Base-by-base conservation (phyloP, 768 basidiomycete species). In the Kwoniella heveanensis region DNA sequence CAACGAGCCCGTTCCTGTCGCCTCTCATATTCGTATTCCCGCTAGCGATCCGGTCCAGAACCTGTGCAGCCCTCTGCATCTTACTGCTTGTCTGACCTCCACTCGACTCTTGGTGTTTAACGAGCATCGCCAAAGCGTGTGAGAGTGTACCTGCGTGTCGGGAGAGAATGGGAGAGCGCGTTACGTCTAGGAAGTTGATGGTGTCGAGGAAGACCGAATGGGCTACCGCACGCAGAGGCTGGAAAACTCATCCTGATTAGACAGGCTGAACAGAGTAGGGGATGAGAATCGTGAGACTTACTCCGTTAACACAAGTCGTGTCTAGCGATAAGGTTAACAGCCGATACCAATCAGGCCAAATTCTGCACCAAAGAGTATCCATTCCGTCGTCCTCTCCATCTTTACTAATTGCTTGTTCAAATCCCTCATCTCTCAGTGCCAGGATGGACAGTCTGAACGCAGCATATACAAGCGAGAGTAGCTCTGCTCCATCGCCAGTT, bases 201-300 rank as follows among this genome's bases (percentile, higher is more conserved):
- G 62, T 58, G 27, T 76, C 72, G 50, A 72, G 68, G 60, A 73
- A 71, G 21, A 67, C 60, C 1, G 72, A 68, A 46, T 73, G 74
- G 0, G 65, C 48, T 2, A 71, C 61, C 1, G 70, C 66, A 49
- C 62, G 51, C 4, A 76, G 55, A 13, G 74, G 69, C 74, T 76
- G 37, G 2, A 26, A n/a, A 30, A 25, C 22, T 44, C 10, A 12
- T 30, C 29, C 32, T 36, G n/a, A n/a, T n/a, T n/a, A n/a, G n/a
- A n/a, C 32, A 7, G 32, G 6, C 32, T 7, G 32, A 36, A 10
- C 39, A 44, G 12, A 13, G 39, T 27, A 50, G 19, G 47, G 6
- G 47, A 48, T 6, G 32, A 6, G 32, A 36, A 13, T 13, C 39
- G 17, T 7, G 8, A 52, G 22, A 72, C 74, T 69, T 24, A 76